phyloP scores from a whole-genome alignment of 1,284 basidiomycete species.

The Moniliophthora roreri region DNA sequence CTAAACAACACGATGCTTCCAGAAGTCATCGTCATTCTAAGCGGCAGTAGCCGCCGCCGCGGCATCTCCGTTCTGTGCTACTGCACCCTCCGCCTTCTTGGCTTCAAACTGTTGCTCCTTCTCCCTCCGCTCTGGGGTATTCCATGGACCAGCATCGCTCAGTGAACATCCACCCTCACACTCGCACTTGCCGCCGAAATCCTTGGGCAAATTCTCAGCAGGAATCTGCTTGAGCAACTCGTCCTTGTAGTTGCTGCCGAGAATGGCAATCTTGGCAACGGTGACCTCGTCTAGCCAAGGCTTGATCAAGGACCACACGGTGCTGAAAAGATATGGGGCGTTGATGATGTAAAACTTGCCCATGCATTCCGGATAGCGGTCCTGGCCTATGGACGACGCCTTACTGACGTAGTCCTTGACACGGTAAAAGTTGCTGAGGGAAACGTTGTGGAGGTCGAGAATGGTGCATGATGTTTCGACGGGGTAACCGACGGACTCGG shows the following conservation, averaged over 20 bases:
- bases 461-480: conserved; percentile 99
- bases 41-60: background rate
- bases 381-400: conserved; percentile 84
- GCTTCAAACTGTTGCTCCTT: conserved; percentile 2
- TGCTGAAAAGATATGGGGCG: conserved; percentile 89
- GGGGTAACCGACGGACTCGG: conserved; percentile 71
- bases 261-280: conserved; percentile 88
- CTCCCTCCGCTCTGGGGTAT: conserved; percentile 32
- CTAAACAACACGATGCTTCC: too few species aligned
- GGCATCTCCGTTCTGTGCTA: conserved; percentile 5
- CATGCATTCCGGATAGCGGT: conserved; percentile 94
- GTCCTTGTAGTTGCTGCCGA: conserved; percentile 66
- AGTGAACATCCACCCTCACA: conserved; percentile 84
- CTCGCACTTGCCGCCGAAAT: conserved; percentile 83
- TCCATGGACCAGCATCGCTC: conserved; percentile 95
- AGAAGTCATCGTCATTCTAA: background rate
- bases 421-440: conserved; percentile 83
- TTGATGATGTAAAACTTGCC: conserved; percentile 97
- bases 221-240: conserved; percentile 82
- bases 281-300: conserved; percentile 96
- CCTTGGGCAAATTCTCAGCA: conserved; percentile 78
- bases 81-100: background rate
- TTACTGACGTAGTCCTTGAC: conserved; percentile 91
- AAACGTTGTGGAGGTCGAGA: conserved; percentile 87
- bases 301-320: conserved; percentile 90